Evolutionary conservation across 2,329 filamentous ascomycete genomes (phyloP).

Genomic region (Cercospora sojina): DNA sequence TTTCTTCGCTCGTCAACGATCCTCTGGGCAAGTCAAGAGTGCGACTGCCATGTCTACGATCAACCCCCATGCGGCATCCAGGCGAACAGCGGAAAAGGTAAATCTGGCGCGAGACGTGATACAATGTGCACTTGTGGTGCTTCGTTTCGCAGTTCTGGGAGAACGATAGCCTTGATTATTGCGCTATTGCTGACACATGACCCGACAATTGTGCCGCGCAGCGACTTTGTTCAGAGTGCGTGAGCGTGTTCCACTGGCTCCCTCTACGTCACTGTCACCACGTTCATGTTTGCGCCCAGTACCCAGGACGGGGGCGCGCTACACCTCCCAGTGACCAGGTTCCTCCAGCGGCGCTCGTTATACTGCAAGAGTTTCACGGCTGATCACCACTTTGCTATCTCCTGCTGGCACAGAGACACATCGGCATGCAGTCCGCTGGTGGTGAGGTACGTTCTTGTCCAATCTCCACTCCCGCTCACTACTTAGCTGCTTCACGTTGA

Average conservation of each 20-base stretch:
- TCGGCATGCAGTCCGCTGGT: background rate
- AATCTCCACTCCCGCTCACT: conserved; percentile 1
- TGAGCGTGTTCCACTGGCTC: background rate
- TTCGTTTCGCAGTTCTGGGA: background rate
- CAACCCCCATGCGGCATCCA: background rate
- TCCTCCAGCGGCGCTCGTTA: background rate
- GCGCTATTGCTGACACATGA: background rate
- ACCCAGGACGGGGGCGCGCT: background rate
- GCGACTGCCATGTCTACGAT: background rate
- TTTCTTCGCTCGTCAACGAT: background rate
- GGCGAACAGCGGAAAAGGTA: background rate
- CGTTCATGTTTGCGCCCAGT: background rate
- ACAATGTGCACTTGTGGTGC: background rate
- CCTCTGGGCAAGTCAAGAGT: background rate
- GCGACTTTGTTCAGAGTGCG: background rate
- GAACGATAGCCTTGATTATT: background rate
- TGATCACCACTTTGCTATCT: background rate
- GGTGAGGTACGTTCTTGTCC: background rate
- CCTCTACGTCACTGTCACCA: background rate
- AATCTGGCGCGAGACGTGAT: background rate
- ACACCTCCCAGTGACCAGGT: background rate
- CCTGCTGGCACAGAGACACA: background rate
- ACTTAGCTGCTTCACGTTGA: conserved; percentile 5
- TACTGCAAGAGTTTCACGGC: background rate
- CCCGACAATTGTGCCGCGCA: background rate